phyloP scores from a whole-genome alignment of 352 stramenopile genomes.

The Blastocystis sp. region DNA sequence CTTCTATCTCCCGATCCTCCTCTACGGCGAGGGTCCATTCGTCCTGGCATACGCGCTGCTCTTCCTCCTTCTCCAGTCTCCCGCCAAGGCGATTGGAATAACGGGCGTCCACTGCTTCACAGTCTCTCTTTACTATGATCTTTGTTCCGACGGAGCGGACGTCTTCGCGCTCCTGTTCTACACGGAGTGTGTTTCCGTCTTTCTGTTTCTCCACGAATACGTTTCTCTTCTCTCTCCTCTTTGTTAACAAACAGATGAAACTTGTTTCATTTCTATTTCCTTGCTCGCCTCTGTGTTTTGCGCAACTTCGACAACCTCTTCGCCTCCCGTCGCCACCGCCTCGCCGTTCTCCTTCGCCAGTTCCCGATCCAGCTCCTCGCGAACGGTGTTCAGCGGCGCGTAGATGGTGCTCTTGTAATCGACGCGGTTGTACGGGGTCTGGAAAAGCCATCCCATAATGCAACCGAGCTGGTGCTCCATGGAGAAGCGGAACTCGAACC shows the following conservation, averaged over 20 bases:
- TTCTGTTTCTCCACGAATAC: neutral
- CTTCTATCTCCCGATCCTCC: neutral
- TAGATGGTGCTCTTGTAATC: constrained; percentile 54
- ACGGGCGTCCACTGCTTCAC: neutral
- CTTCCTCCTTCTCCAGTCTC: neutral
- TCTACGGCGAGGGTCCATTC: neutral
- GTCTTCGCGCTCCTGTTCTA: constrained; percentile 11
- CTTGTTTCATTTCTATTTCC: neutral
- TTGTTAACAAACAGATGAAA: neutral
- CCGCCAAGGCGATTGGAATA: neutral
- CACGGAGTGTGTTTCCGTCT: neutral
- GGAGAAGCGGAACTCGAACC: constrained; percentile 8
- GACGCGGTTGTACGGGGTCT: neutral
- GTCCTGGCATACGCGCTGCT: neutral
- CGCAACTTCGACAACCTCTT: too few species aligned
- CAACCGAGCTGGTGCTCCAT: neutral
- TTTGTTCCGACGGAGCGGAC: constrained; percentile 10
- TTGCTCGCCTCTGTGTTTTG: too few species aligned
- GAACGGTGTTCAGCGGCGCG: neutral
- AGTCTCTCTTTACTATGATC: constrained; percentile 16
- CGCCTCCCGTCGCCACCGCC: too few species aligned
- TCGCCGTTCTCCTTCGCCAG: neutral
- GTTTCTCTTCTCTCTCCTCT: neutral
- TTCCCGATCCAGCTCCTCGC: neutral
- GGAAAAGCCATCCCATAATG: constrained; percentile 29